Percentiles rank a stretch among this genome's conserved stretches.
phyloP scores from a whole-genome alignment of 2,329 filamentous ascomycete genomes.

The Byssothecium circinans region DNA sequence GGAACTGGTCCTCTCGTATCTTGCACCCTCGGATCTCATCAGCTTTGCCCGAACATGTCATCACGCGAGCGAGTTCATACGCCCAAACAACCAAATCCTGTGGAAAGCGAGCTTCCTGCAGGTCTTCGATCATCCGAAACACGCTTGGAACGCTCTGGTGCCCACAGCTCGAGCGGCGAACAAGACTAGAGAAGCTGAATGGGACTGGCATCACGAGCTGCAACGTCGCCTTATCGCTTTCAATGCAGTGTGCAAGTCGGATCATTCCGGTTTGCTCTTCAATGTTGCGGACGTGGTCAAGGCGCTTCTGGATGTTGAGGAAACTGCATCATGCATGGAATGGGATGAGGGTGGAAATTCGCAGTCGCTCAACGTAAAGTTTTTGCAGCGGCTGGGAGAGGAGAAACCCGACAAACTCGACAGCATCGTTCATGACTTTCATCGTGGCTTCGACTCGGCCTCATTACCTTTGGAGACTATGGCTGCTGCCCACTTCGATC shows the following conservation, averaged over 20 bases:
- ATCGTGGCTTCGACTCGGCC: conserved; percentile 14
- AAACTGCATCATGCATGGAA: conserved; percentile 14
- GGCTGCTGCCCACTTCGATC: neutral
- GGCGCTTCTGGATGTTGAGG: conserved; percentile 18
- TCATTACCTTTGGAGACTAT: conserved; percentile 14
- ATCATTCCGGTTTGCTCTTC: neutral
- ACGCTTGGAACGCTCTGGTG: conserved; percentile 15
- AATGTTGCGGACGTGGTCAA: conserved; percentile 12
- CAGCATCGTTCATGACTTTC: conserved; percentile 21
- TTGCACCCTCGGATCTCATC: conserved; percentile 15
- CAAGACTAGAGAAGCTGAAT: conserved; percentile 12
- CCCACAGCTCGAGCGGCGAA: conserved; percentile 21
- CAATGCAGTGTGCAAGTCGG: conserved; percentile 11
- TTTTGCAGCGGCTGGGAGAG: conserved; percentile 10
- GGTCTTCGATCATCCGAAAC: conserved; percentile 24
- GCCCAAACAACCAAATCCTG: conserved; percentile 21
- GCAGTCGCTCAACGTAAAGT: conserved; percentile 19
- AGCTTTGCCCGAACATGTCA: conserved; percentile 20
- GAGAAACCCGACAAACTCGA: conserved; percentile 5
- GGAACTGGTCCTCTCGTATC: conserved; percentile 19
- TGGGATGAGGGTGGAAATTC: neutral
- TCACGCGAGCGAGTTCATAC: conserved; percentile 17
- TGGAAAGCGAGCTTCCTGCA: conserved; percentile 24
- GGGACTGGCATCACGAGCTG: conserved; percentile 23
- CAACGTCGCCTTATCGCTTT: conserved; percentile 11